Percentiles rank a stretch among this genome's conserved stretches.
These are phyloP conservation scores for Apophysomyces elegans DNA, from an alignment of 371 early-diverging fungal genomes.

Conservation along the genomic window DNA sequence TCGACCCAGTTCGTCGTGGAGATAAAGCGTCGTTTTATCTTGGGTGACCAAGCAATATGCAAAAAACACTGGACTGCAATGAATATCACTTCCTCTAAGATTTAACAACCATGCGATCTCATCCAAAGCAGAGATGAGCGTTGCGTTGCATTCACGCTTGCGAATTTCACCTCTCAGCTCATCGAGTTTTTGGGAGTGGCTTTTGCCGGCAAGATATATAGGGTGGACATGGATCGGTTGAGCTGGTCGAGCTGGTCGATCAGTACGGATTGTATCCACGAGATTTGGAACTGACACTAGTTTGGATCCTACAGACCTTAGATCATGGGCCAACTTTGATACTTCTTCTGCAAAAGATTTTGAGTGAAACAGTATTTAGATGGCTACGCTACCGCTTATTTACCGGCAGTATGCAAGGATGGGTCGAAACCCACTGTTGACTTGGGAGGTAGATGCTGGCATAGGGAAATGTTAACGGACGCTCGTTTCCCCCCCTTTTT, in stretches of 20 bases:
- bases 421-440: constrained; percentile 90
- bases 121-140: constrained; percentile 83
- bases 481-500: neutral
- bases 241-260: constrained; percentile 70
- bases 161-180: too few species aligned
- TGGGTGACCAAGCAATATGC: constrained; percentile 83
- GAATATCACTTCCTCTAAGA: constrained; percentile 95
- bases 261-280: constrained; percentile 17
- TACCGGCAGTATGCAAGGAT: constrained; percentile 74
- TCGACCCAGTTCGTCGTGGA: constrained; percentile 55
- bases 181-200: constrained; percentile 68
- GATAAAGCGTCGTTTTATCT: constrained; percentile 73
- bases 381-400: constrained; percentile 7
- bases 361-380: too few species aligned
- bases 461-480: neutral
- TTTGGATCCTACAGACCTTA: constrained; percentile 33
- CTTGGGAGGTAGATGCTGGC: constrained; percentile 62
- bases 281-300: constrained; percentile 45
- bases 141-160: constrained; percentile 46
- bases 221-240: constrained; percentile 70
- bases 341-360: too few species aligned
- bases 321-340: too few species aligned
- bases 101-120: constrained; percentile 98
- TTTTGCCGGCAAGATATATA: constrained; percentile 84
- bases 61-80: constrained; percentile 97